phyloP scores from a whole-genome alignment of 768 basidiomycete species.

The Epithele typhae region DNA sequence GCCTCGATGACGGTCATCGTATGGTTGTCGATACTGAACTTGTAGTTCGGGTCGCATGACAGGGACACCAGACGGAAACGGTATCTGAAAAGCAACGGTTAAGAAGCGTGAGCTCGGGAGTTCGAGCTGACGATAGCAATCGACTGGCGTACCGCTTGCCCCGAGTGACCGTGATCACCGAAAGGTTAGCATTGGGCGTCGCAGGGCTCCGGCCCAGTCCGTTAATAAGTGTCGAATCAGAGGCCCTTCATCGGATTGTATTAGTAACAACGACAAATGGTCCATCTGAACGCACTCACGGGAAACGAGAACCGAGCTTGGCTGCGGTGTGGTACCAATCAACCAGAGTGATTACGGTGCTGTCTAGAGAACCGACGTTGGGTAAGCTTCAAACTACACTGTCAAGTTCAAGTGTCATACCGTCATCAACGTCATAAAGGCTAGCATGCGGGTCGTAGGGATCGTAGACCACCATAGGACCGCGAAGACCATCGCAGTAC shows the following conservation, averaged over 20 bases:
- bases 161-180: slow-evolving; percentile 20
- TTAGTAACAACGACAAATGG: slow-evolving; percentile 12
- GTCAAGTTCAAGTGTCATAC: slow-evolving; percentile 5
- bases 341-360: slow-evolving; percentile 42
- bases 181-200: slow-evolving; percentile 30
- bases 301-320: slow-evolving; percentile 6
- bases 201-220: slow-evolving; percentile 37
- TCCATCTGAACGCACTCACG: slow-evolving; percentile 9
- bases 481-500: slow-evolving; percentile 39
- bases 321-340: slow-evolving; percentile 37
- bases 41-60: slow-evolving; percentile 32
- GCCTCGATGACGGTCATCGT: slow-evolving; percentile 46
- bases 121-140: too few species aligned
- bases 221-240: slow-evolving; percentile 41
- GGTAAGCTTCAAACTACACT: slow-evolving; percentile 23
- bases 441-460: slow-evolving; percentile 23
- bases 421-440: slow-evolving; percentile 28
- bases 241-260: slow-evolving; percentile 11
- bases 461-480: slow-evolving; percentile 28
- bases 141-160: slow-evolving; percentile 21
- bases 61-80: slow-evolving; percentile 19
- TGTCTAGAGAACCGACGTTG: slow-evolving; percentile 23
- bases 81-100: slow-evolving; percentile 12
- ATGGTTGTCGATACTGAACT: slow-evolving; percentile 44
- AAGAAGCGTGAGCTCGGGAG: too few species aligned